A percentile compares a stretch with the other conserved stretches of the same genome.
Conservation (phyloP, 1,139 yeast genomes). For the Suhomyces panamericanus region DNA sequence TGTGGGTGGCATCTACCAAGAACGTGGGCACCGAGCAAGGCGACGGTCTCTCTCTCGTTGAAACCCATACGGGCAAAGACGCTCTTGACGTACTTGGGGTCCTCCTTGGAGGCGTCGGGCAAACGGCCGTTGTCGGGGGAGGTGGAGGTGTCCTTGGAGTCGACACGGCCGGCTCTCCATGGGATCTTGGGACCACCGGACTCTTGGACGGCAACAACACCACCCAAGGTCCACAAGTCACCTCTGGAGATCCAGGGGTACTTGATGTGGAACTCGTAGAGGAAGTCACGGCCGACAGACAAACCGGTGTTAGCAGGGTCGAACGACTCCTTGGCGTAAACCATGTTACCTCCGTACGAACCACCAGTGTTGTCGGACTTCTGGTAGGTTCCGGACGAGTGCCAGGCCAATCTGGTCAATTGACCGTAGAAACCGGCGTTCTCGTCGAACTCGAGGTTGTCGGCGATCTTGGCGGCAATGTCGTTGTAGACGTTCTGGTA, state of each 20-base stretch:
- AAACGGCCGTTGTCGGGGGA: conserved; percentile 72
- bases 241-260: conserved; percentile 84
- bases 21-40: conserved; percentile 85
- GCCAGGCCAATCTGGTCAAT: conserved; percentile 75
- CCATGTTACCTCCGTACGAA: conserved; percentile 81
- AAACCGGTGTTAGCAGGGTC: conserved; percentile 81
- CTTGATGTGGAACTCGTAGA: conserved; percentile 57
- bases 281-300: conserved; percentile 61
- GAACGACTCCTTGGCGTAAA: conserved; percentile 60
- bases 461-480: conserved; percentile 71
- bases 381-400: conserved; percentile 68
- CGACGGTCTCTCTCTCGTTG: conserved; percentile 80
- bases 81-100: conserved; percentile 65
- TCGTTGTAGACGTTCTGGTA: conserved; percentile 80
- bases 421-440: conserved; percentile 68
- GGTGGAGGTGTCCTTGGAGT: conserved; percentile 37
- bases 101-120: conserved; percentile 72
- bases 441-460: conserved; percentile 74
- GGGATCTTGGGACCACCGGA: conserved; percentile 80
- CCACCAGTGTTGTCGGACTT: conserved; percentile 67
- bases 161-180: conserved; percentile 85
- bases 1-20: conserved; percentile 73
- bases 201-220: conserved; percentile 85
- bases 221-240: conserved; percentile 85
- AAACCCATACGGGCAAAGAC: conserved; percentile 70